These are phyloP conservation scores for Knoxia roxburghii DNA, from an alignment of 257 asterid species.

Conservation along the genomic window DNA sequence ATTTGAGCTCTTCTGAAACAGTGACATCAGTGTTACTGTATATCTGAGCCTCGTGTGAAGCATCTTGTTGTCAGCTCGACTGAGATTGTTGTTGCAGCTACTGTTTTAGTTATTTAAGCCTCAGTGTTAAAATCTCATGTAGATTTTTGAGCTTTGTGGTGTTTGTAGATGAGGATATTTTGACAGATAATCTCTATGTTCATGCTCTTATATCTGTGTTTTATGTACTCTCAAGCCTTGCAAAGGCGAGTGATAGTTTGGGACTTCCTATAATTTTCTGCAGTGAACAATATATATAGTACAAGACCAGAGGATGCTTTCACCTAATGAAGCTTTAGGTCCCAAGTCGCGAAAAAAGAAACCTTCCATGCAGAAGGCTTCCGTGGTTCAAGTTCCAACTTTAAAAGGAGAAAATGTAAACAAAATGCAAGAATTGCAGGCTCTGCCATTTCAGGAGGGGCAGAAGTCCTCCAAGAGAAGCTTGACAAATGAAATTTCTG, in stretches of 20 bases:
- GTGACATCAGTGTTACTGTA: not conserved
- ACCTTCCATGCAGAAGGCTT: constrained; percentile 27
- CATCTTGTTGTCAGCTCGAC: not conserved
- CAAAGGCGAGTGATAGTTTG: not conserved
- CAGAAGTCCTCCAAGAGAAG: constrained; percentile 47
- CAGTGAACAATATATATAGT: constrained; percentile 16
- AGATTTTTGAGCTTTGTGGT: not conserved
- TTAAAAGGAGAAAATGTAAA: constrained; percentile 33
- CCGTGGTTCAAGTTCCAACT: constrained; percentile 25
- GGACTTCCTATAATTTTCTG: not conserved
- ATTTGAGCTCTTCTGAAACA: not conserved
- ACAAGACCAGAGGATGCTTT: constrained; percentile 49
- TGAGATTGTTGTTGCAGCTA: too few species aligned
- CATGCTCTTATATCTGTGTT: not conserved
- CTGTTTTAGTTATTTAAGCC: not conserved
- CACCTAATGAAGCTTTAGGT: constrained; percentile 26
- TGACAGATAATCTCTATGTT: too few species aligned
- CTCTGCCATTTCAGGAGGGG: constrained; percentile 32
- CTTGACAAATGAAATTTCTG: constrained; percentile 22
- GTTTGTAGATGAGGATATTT: not conserved
- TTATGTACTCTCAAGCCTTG: not conserved
- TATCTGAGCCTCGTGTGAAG: not conserved
- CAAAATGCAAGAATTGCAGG: constrained; percentile 24
- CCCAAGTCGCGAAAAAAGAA: constrained; percentile 63
- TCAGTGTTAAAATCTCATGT: not conserved